Conservation (phyloP, 129 eudicot genomes). For the Calendula officinalis region DNA sequence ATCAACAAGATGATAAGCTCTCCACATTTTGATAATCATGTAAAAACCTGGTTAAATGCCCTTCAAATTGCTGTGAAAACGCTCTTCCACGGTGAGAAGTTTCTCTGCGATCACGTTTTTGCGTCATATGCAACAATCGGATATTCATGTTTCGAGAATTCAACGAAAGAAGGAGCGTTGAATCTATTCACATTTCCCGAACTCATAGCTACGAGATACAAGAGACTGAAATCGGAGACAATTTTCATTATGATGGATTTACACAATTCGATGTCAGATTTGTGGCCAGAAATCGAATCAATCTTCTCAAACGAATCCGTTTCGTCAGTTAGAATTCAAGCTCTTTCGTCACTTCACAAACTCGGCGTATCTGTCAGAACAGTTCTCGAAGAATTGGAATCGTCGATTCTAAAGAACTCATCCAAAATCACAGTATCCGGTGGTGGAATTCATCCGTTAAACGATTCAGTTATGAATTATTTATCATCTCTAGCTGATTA, state of each 20-base stretch:
- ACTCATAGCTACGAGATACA: conserved; percentile 38
- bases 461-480: conserved; percentile 33
- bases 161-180: conserved; percentile 45
- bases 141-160: conserved; percentile 50
- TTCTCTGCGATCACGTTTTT: conserved; percentile 61
- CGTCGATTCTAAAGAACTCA: conserved; percentile 38
- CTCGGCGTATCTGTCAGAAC: conserved; percentile 37
- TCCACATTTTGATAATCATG: conserved; percentile 36
- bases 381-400: conserved; percentile 35
- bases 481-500: conserved; percentile 46
- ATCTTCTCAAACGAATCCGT: conserved; percentile 48
- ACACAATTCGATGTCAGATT: conserved; percentile 41
- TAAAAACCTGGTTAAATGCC: conserved; percentile 48
- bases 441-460: conserved; percentile 49
- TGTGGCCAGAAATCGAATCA: conserved; percentile 55
- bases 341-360: conserved; percentile 35
- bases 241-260: conserved; percentile 50
- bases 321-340: conserved; percentile 39
- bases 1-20: conserved; percentile 49
- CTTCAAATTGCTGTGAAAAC: conserved; percentile 38
- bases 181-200: conserved; percentile 55
- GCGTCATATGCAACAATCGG: conserved; percentile 29
- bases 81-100: conserved; percentile 49
- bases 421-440: conserved; percentile 41
- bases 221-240: conserved; percentile 42